Evolutionary conservation across 2,329 filamentous ascomycete species (phyloP), one percentile per base, ranked within the genome.

Genomic region (Claviceps humidiphila): DNA sequence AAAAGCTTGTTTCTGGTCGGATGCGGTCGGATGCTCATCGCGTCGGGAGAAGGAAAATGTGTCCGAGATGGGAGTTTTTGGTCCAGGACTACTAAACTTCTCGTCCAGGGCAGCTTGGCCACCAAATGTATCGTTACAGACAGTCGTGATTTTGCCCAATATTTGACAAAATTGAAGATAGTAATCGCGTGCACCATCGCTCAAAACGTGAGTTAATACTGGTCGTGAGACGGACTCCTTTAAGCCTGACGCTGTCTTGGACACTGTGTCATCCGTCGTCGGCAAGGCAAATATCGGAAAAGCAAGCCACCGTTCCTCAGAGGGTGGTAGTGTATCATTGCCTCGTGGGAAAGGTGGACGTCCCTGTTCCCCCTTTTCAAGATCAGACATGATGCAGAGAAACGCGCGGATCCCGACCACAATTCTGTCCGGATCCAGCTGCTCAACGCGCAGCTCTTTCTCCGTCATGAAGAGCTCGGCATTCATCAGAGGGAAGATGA

Each of bases 381-480:
- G 74, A 65, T 98, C 93, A 0, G 86, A 80, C 81, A 98, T 91
- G 58, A 97, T 89, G 37, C 86, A 87, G 30, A 98, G 75, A 64
- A 97, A 98, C 3, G 93, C 87, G 56, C 89, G 81, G 56, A 98
- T 98, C 2, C 90, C 93, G 59, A 98, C 87, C n/a, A 97, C 91
- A 71, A 96, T 95, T 60, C 88, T 85, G 63, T 98, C 94, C 0
- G 94, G 93, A 56, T 98, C 93, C 56, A 98, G 77, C 62, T 94
- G 88, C 63, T 97, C 93, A 30, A 96, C 86, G 63, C 82, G 89
- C 43, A 93, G 71, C 45, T 95, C 87, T 60, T 84, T 77, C 57
- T 87, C 73, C 17, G 82, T 80, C 30, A 79, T 75, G 64, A 96
- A 93, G n/a, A 89, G 73, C 50, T 96, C 91, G 1, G 89, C 89